These are phyloP conservation scores for Pilaira anomala DNA, from an alignment of 192 early-diverging fungal species.

Conservation along the genomic window DNA sequence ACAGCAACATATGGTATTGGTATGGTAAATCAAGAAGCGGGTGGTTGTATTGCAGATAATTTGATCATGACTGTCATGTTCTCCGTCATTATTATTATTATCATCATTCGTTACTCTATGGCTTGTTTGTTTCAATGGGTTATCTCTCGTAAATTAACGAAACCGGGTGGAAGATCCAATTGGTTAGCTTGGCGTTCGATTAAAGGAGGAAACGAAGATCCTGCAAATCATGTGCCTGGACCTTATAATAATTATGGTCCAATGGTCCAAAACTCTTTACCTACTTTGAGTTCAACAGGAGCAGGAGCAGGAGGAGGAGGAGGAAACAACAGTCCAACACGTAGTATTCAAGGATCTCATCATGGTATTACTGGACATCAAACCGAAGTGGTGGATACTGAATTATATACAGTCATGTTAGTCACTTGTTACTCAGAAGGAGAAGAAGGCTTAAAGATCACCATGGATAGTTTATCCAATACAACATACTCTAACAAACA, in stretches of 20 bases:
- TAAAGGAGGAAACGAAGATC: conserved; percentile 34
- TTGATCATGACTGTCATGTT: conserved; percentile 55
- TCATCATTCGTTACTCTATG: conserved; percentile 59
- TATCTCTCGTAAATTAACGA: conserved; percentile 51
- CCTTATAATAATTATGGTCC: conserved; percentile 28
- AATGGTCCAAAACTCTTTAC: not conserved
- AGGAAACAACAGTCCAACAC: not conserved
- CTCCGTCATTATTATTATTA: conserved; percentile 50
- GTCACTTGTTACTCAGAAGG: conserved; percentile 95
- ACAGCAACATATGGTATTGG: conserved; percentile 46
- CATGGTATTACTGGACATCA: not conserved
- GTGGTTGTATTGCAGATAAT: conserved; percentile 56
- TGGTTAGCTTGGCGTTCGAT: conserved; percentile 45
- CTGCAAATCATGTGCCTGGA: conserved; percentile 26
- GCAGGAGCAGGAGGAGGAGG: not conserved
- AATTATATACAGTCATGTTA: conserved; percentile 72
- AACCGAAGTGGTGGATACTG: conserved; percentile 17
- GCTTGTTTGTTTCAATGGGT: conserved; percentile 60
- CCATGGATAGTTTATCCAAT: conserved; percentile 78
- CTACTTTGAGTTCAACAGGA: not conserved
- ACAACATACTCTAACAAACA: conserved; percentile 80
- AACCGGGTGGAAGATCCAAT: conserved; percentile 46
- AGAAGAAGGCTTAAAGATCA: conserved; percentile 69
- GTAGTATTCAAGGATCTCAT: not conserved
- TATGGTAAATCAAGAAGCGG: conserved; percentile 48